Base-by-base conservation (phyloP, 495 filamentous ascomycete genomes). In the Aspergillus heteromorphus region DNA sequence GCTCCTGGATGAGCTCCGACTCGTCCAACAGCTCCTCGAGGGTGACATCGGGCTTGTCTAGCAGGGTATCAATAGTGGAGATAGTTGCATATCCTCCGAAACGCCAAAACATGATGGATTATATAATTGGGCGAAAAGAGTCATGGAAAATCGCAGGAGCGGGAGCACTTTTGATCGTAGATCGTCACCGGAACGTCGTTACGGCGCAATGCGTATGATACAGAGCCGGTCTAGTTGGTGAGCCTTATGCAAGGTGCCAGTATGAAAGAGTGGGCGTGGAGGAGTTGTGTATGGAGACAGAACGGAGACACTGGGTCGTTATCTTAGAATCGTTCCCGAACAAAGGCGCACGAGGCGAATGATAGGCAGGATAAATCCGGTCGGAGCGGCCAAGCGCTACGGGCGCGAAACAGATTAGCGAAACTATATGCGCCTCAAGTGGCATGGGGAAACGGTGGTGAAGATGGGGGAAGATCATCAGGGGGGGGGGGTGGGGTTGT, bases 11-110 rank as follows among this genome's bases (percentile, higher is more conserved):
- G 54, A 97, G 73, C 71, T 97, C 95, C 60, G 87, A 85, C 78
- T 97, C 93, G 67, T 97, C 91, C 56, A 99, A 81, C 43, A 99
- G 79, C 66, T 99, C 93, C 68, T 99, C 93, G 48, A 97, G 86
- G 41, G 87, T 88, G 65, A 96, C 88, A 72, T 96, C 87, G 58
- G 88, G 84, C 73, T 95, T 95, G 58, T 97, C 93, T 62, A 99
- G 91, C 61, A 97, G 87, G 61, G 84, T 91, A 73, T 97, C 95
- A 70, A 98, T 87, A 61, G 91, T 87, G 63, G 92, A 96, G 75
- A 95, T 86, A 78, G 88, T 95, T 72, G 92, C 89, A 81, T 97
- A 97, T 69, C 91, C 91, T 77, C 95, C 92, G 76, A 97, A 97
- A 71, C 91, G 85, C 92, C 92, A 97, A 72, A 97, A 97, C 92